Percentiles rank a stretch among this genome's conserved stretches.
Conservation (phyloP, 2,329 filamentous ascomycete species). For the Rhinocladiella similis region DNA sequence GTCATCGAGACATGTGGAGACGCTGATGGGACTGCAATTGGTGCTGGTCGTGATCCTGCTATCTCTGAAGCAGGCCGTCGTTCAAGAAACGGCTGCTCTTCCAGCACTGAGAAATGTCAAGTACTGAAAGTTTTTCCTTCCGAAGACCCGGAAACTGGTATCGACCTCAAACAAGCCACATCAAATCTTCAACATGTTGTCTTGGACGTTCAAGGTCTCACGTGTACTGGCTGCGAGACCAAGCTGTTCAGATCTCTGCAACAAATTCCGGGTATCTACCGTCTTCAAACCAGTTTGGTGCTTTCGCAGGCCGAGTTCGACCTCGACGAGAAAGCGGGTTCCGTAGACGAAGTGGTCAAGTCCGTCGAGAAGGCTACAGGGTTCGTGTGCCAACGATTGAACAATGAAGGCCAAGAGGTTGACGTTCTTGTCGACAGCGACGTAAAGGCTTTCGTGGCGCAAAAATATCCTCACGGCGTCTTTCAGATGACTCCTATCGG, state of each 20-base stretch:
- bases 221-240: slow-evolving; percentile 70
- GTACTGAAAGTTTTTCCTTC: background rate
- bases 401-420: slow-evolving; percentile 51
- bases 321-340: slow-evolving; percentile 44
- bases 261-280: slow-evolving; percentile 50
- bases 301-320: slow-evolving; percentile 66
- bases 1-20: too few relatives aligned
- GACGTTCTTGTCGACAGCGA: slow-evolving; percentile 48
- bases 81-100: background rate
- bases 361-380: slow-evolving; percentile 53
- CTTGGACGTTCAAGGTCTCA: slow-evolving; percentile 67
- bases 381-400: slow-evolving; percentile 59
- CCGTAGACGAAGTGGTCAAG: slow-evolving; percentile 49
- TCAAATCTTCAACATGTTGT: slow-evolving; percentile 54
- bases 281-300: slow-evolving; percentile 65
- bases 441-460: slow-evolving; percentile 39
- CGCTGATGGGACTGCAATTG: too few relatives aligned
- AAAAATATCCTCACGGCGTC: slow-evolving; percentile 41
- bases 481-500: slow-evolving; percentile 35
- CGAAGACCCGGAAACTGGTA: background rate
- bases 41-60: too few relatives aligned
- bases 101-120: background rate
- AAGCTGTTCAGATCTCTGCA: slow-evolving; percentile 59
- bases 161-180: background rate
- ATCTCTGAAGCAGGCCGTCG: too few relatives aligned